These are phyloP conservation scores for Xylaria sp. DNA, from an alignment of 2,329 filamentous ascomycete species.

Conservation along the genomic window DNA sequence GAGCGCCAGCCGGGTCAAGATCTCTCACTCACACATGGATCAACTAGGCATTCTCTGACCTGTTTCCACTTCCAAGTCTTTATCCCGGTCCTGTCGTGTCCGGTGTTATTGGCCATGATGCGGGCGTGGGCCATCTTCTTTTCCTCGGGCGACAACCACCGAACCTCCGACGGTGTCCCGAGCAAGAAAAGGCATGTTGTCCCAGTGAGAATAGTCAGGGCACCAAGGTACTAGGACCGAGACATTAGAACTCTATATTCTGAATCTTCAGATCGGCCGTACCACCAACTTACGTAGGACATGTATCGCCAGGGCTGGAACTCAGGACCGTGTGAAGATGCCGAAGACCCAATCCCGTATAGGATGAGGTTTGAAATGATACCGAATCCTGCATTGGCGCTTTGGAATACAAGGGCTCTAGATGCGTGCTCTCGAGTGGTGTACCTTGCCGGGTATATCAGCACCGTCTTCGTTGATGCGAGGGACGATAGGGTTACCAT, in stretches of 20 bases:
- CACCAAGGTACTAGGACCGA: slow-evolving; percentile 49
- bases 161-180: slow-evolving; percentile 54
- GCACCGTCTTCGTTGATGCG: not conserved
- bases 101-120: slow-evolving; percentile 53
- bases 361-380: slow-evolving; percentile 52
- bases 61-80: slow-evolving; percentile 55
- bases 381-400: slow-evolving; percentile 53
- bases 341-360: slow-evolving; percentile 52
- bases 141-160: slow-evolving; percentile 52
- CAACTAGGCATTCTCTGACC: slow-evolving; percentile 50
- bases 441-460: slow-evolving; percentile 48
- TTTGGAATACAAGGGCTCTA: slow-evolving; percentile 52
- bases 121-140: slow-evolving; percentile 53
- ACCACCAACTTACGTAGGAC: slow-evolving; percentile 48
- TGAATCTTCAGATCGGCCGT: slow-evolving; percentile 13
- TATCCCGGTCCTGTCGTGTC: slow-evolving; percentile 52
- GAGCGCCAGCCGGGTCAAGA: not conserved
- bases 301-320: slow-evolving; percentile 55
- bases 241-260: slow-evolving; percentile 1
- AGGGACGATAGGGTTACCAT: slow-evolving; percentile 30
- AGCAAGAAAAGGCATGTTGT: slow-evolving; percentile 51
- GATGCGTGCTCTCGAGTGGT: slow-evolving; percentile 54
- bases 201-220: slow-evolving; percentile 51
- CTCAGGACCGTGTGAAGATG: slow-evolving; percentile 44
- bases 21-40: slow-evolving; percentile 47